Evolutionary conservation across 2,329 filamentous ascomycete genomes (phyloP).

Genomic region (Fonsecaea monophora): DNA sequence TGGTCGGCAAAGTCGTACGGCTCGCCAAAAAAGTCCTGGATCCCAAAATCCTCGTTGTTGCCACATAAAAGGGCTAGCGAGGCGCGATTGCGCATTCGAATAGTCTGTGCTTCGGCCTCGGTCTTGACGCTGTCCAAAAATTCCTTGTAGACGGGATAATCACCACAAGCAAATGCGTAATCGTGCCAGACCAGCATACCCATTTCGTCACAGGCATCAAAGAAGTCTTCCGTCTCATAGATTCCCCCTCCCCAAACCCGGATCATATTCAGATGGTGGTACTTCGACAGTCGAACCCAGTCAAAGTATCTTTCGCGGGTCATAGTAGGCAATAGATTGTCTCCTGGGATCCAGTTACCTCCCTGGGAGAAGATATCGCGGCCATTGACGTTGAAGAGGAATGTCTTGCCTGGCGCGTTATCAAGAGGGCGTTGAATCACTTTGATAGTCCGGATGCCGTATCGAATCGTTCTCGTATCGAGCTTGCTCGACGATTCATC

Average conservation of each 20-base stretch:
- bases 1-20: constrained; percentile 76
- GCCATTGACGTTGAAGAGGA: constrained; percentile 70
- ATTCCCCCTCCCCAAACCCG: constrained; percentile 76
- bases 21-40: constrained; percentile 80
- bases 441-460: constrained; percentile 62
- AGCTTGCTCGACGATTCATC: constrained; percentile 22
- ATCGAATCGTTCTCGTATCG: constrained; percentile 55
- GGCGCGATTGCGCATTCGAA: constrained; percentile 79
- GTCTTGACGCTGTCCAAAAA: constrained; percentile 68
- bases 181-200: constrained; percentile 88
- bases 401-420: constrained; percentile 64
- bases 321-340: constrained; percentile 65
- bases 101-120: constrained; percentile 72
- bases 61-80: constrained; percentile 87
- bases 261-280: constrained; percentile 68
- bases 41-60: constrained; percentile 94
- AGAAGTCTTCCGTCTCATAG: constrained; percentile 76
- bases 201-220: constrained; percentile 76
- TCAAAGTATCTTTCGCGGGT: constrained; percentile 60
- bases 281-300: constrained; percentile 67
- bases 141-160: constrained; percentile 71
- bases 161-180: constrained; percentile 81
- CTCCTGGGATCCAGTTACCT: constrained; percentile 70
- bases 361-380: constrained; percentile 71
- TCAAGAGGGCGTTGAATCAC: constrained; percentile 48